Evolutionary conservation across 2,329 filamentous ascomycete genomes (phyloP).

Genomic region (Sporothrix curviconia): DNA sequence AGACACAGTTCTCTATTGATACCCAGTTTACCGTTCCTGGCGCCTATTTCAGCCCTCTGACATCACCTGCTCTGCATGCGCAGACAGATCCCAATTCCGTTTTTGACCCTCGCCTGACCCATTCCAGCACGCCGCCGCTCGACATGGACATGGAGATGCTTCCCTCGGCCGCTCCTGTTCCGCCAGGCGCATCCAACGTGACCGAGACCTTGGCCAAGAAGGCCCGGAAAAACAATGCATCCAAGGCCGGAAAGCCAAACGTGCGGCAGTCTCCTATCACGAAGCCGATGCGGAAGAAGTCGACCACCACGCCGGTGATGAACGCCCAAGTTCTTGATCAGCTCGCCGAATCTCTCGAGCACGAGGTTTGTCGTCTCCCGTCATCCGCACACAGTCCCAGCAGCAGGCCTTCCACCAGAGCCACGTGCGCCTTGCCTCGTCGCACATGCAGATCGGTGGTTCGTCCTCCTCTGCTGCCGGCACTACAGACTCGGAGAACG

Average conservation of each 20-base stretch:
- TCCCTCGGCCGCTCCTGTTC: constrained; percentile 18
- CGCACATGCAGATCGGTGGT: constrained; percentile 21
- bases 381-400: constrained; percentile 29
- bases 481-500: constrained; percentile 56
- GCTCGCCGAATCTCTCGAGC: constrained; percentile 40
- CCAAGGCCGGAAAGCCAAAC: constrained; percentile 45
- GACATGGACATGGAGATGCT: constrained; percentile 50
- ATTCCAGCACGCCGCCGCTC: constrained; percentile 41
- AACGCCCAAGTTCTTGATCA: constrained; percentile 51
- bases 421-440: constrained; percentile 14
- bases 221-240: constrained; percentile 43
- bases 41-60: constrained; percentile 76
- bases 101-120: constrained; percentile 40
- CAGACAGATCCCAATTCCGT: constrained; percentile 49
- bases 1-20: constrained; percentile 60
- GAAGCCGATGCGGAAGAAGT: constrained; percentile 56
- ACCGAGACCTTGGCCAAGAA: constrained; percentile 43
- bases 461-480: constrained; percentile 32
- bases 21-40: constrained; percentile 56
- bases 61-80: constrained; percentile 71
- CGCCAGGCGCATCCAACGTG: background rate
- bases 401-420: constrained; percentile 27
- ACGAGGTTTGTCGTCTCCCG: constrained; percentile 22
- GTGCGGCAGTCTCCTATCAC: constrained; percentile 67
- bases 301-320: constrained; percentile 47